Conservation (phyloP, 768 basidiomycete species). For the Lactarius akahatsu region DNA sequence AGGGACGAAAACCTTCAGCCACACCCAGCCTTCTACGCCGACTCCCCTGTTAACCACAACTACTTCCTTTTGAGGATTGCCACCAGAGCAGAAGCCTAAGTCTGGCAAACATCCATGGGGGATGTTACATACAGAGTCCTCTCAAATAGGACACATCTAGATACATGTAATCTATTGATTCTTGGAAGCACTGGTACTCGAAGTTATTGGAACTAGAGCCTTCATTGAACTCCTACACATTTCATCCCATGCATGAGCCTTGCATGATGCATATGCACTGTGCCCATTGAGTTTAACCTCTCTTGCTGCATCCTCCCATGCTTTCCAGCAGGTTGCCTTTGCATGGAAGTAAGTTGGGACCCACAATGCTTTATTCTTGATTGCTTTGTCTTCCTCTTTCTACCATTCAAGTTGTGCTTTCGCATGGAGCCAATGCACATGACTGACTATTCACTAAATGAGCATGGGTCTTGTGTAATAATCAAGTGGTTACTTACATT, state of each 20-base stretch:
- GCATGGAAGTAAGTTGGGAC: not conserved
- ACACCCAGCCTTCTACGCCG: too few relatives aligned
- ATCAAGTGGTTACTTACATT: not conserved
- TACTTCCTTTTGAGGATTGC: too few relatives aligned
- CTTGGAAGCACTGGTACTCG: too few relatives aligned
- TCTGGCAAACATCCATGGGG: fast-evolving
- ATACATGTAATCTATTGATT: too few relatives aligned
- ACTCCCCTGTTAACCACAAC: too few relatives aligned
- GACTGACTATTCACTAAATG: not conserved
- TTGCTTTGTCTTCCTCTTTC: not conserved
- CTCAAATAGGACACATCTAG: too few relatives aligned
- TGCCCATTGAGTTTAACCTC: not conserved
- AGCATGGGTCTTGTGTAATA: not conserved
- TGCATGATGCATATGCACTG: not conserved
- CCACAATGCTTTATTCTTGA: not conserved
- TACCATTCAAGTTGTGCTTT: not conserved
- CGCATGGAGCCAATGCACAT: not conserved
- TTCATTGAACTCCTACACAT: too few relatives aligned
- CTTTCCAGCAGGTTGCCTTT: not conserved
- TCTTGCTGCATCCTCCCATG: not conserved
- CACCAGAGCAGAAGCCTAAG: fast-evolving
- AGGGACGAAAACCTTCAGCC: too few relatives aligned
- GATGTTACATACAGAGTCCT: too few relatives aligned
- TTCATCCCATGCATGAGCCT: not conserved
- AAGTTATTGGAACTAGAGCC: too few relatives aligned